phyloP scores from a whole-genome alignment of 305 asterid species.

The Fraxinus sp. region DNA sequence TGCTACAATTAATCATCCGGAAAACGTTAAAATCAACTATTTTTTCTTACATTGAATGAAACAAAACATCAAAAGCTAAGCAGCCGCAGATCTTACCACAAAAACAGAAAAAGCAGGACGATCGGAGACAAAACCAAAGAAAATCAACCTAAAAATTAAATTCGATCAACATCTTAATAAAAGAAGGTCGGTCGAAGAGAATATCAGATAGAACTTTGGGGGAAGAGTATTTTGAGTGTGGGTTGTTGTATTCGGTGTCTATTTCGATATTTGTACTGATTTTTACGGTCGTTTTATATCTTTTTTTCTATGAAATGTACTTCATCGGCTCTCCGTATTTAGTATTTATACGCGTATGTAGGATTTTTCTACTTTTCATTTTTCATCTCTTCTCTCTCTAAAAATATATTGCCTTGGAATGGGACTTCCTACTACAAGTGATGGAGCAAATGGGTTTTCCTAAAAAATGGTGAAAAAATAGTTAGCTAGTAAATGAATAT shows the following conservation, averaged over 20 bases:
- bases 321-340: background rate
- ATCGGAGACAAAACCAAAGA: constrained; percentile 31
- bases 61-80: background rate
- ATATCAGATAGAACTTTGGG: background rate
- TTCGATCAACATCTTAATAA: constrained; percentile 35
- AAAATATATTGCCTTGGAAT: background rate
- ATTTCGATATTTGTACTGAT: background rate
- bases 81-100: constrained; percentile 47
- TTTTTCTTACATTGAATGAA: constrained; percentile 16
- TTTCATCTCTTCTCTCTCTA: background rate
- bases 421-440: background rate
- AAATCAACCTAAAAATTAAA: constrained; percentile 20
- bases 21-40: constrained; percentile 14
- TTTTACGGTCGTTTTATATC: background rate
- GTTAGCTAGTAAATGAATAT: background rate
- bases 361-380: background rate
- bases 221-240: background rate
- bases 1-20: constrained; percentile 24
- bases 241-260: background rate
- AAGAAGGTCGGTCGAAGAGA: constrained; percentile 23
- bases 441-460: background rate
- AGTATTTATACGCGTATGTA: no score
- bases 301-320: background rate
- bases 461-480: background rate
- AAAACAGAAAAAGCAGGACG: constrained; percentile 28